These are phyloP conservation scores for Mortierella sp. DNA, from an alignment of 371 early-diverging fungal genomes.

Conservation along the genomic window DNA sequence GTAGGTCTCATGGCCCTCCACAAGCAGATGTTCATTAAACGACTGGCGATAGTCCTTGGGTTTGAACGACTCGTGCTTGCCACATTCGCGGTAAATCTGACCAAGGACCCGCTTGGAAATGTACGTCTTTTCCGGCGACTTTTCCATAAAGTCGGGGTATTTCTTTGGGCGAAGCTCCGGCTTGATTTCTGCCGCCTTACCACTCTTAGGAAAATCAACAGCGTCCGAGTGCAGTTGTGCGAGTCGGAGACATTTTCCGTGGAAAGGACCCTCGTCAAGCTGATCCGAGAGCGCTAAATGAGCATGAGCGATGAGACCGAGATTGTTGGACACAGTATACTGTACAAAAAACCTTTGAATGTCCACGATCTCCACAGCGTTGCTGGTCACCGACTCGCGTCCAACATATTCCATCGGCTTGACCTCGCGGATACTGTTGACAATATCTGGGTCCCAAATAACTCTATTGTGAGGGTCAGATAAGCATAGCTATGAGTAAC, in stretches of 20 bases:
- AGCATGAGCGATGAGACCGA: constrained; percentile 84
- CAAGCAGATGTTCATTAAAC: constrained; percentile 61
- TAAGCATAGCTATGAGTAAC: no score
- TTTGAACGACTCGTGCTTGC: constrained; percentile 18
- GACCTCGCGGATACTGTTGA: constrained; percentile 58
- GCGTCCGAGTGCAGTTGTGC: constrained; percentile 77
- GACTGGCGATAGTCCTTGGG: constrained; percentile 41
- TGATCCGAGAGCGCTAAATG: constrained; percentile 79
- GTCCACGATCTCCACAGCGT: constrained; percentile 64
- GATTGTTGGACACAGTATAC: constrained; percentile 77
- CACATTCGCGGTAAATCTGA: constrained; percentile 66
- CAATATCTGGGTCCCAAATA: constrained; percentile 76
- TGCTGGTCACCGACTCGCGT: constrained; percentile 45
- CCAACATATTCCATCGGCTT: constrained; percentile 74
- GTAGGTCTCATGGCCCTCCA: constrained; percentile 67
- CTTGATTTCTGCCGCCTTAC: constrained; percentile 62
- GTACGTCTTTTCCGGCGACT: constrained; percentile 66
- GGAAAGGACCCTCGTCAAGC: constrained; percentile 58
- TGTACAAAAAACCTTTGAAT: constrained; percentile 80
- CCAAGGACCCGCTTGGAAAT: constrained; percentile 72
- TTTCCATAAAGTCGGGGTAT: constrained; percentile 90
- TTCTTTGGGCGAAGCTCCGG: constrained; percentile 59
- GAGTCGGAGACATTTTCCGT: constrained; percentile 67
- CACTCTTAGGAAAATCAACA: constrained; percentile 80
- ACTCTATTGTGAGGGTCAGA: constrained; percentile 57